phyloP scores from a whole-genome alignment of 495 filamentous ascomycete genomes.

The Penicillium goetzii region DNA sequence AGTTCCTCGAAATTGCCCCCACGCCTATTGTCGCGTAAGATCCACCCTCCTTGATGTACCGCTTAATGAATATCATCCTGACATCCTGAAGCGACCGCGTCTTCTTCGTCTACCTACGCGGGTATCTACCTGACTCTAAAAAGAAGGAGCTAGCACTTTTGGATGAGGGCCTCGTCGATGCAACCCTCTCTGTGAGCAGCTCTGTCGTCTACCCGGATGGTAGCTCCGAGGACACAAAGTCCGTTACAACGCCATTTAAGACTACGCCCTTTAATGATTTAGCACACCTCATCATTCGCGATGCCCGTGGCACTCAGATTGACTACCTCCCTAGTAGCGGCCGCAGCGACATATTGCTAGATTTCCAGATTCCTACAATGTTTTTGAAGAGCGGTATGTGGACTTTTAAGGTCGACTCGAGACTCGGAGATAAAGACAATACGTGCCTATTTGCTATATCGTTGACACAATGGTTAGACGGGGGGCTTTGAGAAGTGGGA shows the following conservation, averaged over 20 bases:
- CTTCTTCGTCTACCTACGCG: slow-evolving; percentile 24
- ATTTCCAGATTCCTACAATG: slow-evolving; percentile 22
- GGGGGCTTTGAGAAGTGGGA: background rate
- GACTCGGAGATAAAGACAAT: slow-evolving; percentile 19
- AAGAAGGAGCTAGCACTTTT: slow-evolving; percentile 24
- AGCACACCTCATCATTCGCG: slow-evolving; percentile 20
- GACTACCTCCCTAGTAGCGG: slow-evolving; percentile 24
- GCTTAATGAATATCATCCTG: slow-evolving; percentile 5
- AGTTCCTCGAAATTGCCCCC: slow-evolving; percentile 25
- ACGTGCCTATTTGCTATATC: slow-evolving; percentile 24
- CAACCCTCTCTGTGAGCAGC: slow-evolving; percentile 20
- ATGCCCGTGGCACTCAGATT: slow-evolving; percentile 18
- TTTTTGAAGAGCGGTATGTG: slow-evolving; percentile 22
- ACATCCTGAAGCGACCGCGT: slow-evolving; percentile 19
- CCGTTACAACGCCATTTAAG: slow-evolving; percentile 16
- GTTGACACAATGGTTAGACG: slow-evolving; percentile 20
- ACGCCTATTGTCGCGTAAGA: slow-evolving; percentile 24
- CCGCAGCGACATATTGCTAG: slow-evolving; percentile 22
- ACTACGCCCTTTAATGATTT: slow-evolving; percentile 15
- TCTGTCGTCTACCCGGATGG: slow-evolving; percentile 46
- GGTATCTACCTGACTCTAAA: slow-evolving; percentile 20
- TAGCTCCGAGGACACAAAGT: slow-evolving; percentile 12
- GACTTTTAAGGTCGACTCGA: slow-evolving; percentile 21
- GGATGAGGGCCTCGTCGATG: slow-evolving; percentile 18
- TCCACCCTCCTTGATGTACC: slow-evolving; percentile 3